These are phyloP conservation scores for Nicotiana attenuata DNA, from an alignment of 257 asterid genomes.

Conservation along the genomic window DNA sequence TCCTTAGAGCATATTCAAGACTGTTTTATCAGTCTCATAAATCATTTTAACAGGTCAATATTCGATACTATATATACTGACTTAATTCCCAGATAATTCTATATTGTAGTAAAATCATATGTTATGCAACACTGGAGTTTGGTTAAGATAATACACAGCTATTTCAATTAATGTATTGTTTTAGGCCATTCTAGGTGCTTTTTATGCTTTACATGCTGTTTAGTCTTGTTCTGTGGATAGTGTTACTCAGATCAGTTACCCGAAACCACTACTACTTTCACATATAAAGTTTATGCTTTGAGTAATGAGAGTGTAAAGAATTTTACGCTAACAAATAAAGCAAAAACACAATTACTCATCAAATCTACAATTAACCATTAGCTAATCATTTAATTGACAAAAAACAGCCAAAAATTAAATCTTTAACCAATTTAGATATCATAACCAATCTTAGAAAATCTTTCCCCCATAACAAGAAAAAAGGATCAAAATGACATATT, in stretches of 20 bases:
- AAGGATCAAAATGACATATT: background rate
- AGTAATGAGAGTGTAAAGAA: background rate
- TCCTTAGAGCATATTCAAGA: slow-evolving; percentile 7
- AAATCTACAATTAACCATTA: background rate
- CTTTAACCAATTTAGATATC: background rate
- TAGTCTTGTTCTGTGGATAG: background rate
- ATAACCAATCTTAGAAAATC: too few relatives aligned
- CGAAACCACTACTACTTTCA: too few relatives aligned
- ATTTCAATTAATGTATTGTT: background rate
- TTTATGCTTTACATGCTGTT: background rate
- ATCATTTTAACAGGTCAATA: background rate
- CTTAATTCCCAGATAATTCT: background rate
- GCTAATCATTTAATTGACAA: background rate
- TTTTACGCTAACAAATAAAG: background rate
- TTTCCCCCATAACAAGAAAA: too few relatives aligned
- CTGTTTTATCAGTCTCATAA: background rate
- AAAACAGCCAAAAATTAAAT: background rate
- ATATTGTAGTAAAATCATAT: background rate
- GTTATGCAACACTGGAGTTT: background rate
- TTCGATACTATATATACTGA: background rate
- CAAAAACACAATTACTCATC: background rate
- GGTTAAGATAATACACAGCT: background rate
- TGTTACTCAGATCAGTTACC: too few relatives aligned
- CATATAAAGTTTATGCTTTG: background rate
- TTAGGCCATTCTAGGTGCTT: background rate